Conservation (phyloP, 768 basidiomycete genomes). For the Lactarius vividus region DNA sequence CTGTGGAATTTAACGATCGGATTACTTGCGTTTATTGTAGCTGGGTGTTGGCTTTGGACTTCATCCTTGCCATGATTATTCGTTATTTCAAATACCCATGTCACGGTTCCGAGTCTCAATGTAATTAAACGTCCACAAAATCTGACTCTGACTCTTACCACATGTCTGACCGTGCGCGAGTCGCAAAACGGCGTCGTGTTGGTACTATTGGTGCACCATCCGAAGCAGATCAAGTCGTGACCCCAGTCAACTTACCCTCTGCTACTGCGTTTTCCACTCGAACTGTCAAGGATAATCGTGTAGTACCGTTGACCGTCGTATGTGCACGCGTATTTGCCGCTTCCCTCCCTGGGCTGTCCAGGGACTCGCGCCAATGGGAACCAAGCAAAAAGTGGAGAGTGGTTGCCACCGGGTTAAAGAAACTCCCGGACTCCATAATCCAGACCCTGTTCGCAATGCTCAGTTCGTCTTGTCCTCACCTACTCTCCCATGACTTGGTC, state of each 20-base stretch:
- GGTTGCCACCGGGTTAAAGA: constrained; percentile 42
- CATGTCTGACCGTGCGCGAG: constrained; percentile 19
- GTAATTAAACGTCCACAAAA: no score
- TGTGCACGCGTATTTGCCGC: constrained; percentile 53
- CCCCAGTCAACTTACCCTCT: constrained; percentile 43
- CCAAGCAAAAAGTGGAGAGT: constrained; percentile 19
- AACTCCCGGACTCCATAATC: constrained; percentile 51
- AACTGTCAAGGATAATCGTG: constrained; percentile 32
- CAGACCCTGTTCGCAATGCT: constrained; percentile 53
- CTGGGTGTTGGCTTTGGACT: constrained; percentile 20
- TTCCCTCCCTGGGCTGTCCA: constrained; percentile 42
- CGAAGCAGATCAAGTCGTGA: constrained; percentile 42
- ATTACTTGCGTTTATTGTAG: constrained; percentile 36
- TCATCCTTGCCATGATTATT: neutral
- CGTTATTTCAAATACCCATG: neutral
- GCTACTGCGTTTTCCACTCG: constrained; percentile 49
- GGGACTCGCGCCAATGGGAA: constrained; percentile 41
- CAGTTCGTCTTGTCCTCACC: constrained; percentile 46
- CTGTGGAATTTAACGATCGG: constrained; percentile 46
- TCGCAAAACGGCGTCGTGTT: constrained; percentile 34
- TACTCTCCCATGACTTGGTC: constrained; percentile 55
- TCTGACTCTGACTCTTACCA: neutral
- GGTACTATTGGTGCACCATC: constrained; percentile 47
- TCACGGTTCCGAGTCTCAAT: neutral
- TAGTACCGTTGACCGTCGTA: constrained; percentile 48